Evolutionary conservation across 495 filamentous ascomycete genomes (phyloP), one percentile per base, ranked within the genome.

Genomic region (Penicillium coprophilum): DNA sequence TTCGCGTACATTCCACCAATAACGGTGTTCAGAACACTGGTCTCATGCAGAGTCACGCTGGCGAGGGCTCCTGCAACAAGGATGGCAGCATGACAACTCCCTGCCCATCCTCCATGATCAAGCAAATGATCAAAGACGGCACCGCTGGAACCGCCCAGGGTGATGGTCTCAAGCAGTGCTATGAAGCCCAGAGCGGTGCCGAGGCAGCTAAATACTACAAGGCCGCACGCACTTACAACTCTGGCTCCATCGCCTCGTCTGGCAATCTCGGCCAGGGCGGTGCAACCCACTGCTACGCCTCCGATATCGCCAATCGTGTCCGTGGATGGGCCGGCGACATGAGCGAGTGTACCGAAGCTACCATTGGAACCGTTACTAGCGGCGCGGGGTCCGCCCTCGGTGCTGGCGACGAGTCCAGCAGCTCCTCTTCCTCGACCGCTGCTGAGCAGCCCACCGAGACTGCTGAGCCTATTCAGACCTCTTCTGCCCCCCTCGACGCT

Each of bases 281-380:
- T 38, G 79, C 81, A 20, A 85, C 82, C 30, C 70, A 74, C 62
- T 83, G 81, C 68, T 86, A 86, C 59, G 66, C 73, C 28, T 77
- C 76, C 7, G 82, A 86, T 56, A 63, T 86, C 63, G 80, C 80
- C 53, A 84, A 85, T 67, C 77, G 82, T 53, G 71, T 84, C 21
- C 63, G 72, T 4, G 82, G 82, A 41, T 83, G 79, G 79, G 48
- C 53, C n/a, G 55, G 39, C 2, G 71, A 64, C 4, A 30, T 67
- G 15, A 67, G 57, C 47, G 51, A 40, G 44, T 74, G 71, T 53
- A 41, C 48, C 3, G 43, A 50, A 3, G 19, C 36, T 30, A 54
- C 54, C 17, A 51, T 69, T 38, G 55, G 36, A 23, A 41, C n/a
- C 10, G 27, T 69, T 30, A 56, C 50, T 19, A 31, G 32, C 10